Evolutionary conservation across 2,329 filamentous ascomycete genomes (phyloP), one percentile per base, ranked within the genome.

Genomic region (Corinectria fuckeliana): DNA sequence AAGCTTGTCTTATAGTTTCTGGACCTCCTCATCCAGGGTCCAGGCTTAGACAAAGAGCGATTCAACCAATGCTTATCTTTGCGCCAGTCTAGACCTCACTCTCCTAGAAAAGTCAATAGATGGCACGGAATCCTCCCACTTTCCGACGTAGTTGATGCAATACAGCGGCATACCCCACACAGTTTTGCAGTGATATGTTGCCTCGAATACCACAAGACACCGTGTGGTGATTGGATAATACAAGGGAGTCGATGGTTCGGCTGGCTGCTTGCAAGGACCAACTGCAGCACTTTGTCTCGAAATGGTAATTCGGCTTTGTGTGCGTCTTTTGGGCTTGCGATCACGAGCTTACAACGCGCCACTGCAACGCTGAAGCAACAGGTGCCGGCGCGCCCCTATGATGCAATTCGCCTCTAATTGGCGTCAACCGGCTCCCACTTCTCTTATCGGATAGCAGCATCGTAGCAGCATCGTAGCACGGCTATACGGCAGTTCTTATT

Each of bases 391-490:
- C 26, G 25, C 6, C n/a, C 36, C 8, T 4, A 58, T 58, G 55
- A 10, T 58, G 55, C 55, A 52, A 58, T 58, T 47, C 26, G 16
- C 25, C 11, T 13, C 16, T n/a, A 11, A n/a, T 18, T 58, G 32
- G 42, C 49, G 49, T 52, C 55, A 58, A 28, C 21, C 55, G 55
- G 55, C 55, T 58, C 55, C 55, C 55, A 58, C 55, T 34, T 21
- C 18, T 9, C 18, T 34, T 45, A 4, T 28, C 23, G 6, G 25
- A 16, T 25, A 3, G 8, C 9, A 14, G 6, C 41, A 16, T 18
- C 23, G 41, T 25, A 3, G 8, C 9, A 14, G 6, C 41, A 16
- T 18, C 23, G 41, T 26, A 45, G 10, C 42, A 6, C 42, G 42
- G 23, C 16, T 18, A 25, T 28, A 45, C 42, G 42, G 42, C 42